These are phyloP conservation scores for Psidium friedrichsthalianum DNA, from an alignment of 345 rosid species.

Conservation along the genomic window DNA sequence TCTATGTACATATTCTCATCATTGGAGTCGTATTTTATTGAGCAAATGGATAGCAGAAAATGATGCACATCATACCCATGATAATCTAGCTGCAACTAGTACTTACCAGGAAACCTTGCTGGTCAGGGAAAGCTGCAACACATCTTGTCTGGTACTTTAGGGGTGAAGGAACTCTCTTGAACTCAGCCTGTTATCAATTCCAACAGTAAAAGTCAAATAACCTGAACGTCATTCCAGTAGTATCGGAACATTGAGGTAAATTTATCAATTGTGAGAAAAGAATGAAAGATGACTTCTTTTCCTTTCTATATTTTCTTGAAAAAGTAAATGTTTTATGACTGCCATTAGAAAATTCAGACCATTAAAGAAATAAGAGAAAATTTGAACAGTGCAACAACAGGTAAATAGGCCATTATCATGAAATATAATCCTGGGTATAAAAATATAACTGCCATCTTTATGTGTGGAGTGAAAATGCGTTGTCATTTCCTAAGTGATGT, in stretches of 20 bases:
- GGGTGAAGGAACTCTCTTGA: conserved; percentile 78
- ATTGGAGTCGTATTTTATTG: background rate
- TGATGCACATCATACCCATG: background rate
- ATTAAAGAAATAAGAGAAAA: background rate
- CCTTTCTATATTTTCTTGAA: background rate
- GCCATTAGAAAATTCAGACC: background rate
- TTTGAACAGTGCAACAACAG: background rate
- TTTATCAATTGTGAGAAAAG: background rate
- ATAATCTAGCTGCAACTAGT: background rate
- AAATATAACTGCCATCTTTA: background rate
- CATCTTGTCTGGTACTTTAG: conserved; percentile 96
- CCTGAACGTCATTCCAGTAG: background rate
- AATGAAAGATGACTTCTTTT: background rate
- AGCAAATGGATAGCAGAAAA: background rate
- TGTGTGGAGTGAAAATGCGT: background rate
- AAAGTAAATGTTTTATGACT: background rate
- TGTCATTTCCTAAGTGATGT: background rate
- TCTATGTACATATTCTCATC: background rate
- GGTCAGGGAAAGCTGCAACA: conserved; percentile 97
- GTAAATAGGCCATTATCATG: background rate
- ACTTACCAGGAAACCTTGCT: conserved; percentile 95
- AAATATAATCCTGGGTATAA: background rate
- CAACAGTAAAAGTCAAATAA: background rate
- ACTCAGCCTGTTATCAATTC: conserved; percentile 43
- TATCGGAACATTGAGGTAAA: background rate